A percentile compares a stretch with the other conserved stretches of the same genome.
Evolutionary conservation across 768 basidiomycete genomes (phyloP).

Genomic region (Suillus placidus): DNA sequence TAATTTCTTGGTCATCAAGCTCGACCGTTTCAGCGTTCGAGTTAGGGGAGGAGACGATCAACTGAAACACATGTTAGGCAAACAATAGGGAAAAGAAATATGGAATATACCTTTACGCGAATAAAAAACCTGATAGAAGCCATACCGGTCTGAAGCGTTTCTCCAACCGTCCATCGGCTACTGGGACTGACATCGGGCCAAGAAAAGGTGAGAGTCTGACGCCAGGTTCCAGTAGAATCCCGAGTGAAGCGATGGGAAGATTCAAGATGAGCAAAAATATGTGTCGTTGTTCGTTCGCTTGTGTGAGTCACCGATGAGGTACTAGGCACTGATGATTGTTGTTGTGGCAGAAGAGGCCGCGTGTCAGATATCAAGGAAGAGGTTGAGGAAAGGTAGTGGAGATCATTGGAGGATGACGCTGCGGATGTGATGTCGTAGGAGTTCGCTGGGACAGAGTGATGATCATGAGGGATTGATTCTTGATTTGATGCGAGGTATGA

Average conservation of each 20-base stretch:
- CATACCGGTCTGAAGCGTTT: conserved; percentile 68
- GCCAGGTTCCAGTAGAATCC: conserved; percentile 61
- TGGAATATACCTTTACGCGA: conserved; percentile 59
- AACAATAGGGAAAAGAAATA: conserved; percentile 10
- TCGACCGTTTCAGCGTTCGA: conserved; percentile 67
- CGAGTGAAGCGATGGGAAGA: conserved; percentile 59
- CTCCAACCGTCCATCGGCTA: conserved; percentile 79
- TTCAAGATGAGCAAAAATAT: conserved; percentile 60
- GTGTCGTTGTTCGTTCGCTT: conserved; percentile 40
- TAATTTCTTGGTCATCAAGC: conserved; percentile 67
- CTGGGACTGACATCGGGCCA: conserved; percentile 72
- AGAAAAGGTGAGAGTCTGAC: conserved; percentile 65
- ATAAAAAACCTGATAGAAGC: conserved; percentile 71
- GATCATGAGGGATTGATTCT: conserved; percentile 10
- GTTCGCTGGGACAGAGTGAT: conserved; percentile 31
- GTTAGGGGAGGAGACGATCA: conserved; percentile 47
- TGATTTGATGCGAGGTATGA: conserved; percentile 17
- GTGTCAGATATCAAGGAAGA: conserved; percentile 31
- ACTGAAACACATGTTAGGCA: conserved; percentile 30
- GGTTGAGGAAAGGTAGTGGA: conserved; percentile 22
- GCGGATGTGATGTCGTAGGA: conserved; percentile 24
- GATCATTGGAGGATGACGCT: conserved; percentile 22
- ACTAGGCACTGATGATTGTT: conserved; percentile 17
- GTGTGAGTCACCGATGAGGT: conserved; percentile 12
- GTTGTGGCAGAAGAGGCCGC: conserved; percentile 27